These are phyloP conservation scores for Pseudogymnoascus sp. DNA, from an alignment of 2,329 filamentous ascomycete species.

Conservation along the genomic window DNA sequence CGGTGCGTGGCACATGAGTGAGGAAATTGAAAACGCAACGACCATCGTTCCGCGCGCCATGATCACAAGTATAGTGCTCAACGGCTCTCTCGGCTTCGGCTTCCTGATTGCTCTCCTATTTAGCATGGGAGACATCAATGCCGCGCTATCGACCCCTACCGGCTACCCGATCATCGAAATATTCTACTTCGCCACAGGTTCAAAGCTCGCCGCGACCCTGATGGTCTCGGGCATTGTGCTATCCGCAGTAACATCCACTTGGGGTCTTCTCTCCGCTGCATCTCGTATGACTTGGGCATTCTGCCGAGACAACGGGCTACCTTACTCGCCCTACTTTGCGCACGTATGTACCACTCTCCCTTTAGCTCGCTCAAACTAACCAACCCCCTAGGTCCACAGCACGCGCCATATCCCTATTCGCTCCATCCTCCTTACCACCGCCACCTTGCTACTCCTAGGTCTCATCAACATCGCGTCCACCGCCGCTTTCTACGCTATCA, in stretches of 20 bases:
- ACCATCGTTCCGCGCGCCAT: constrained; percentile 44
- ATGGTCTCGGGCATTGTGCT: constrained; percentile 19
- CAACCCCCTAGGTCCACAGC: constrained; percentile 17
- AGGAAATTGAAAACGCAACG: constrained; percentile 42
- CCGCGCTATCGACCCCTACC: constrained; percentile 41
- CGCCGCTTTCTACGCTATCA: constrained; percentile 38
- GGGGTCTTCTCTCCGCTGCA: constrained; percentile 30
- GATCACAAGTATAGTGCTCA: constrained; percentile 41
- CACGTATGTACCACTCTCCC: not conserved
- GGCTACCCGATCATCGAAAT: constrained; percentile 52
- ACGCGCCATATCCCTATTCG: constrained; percentile 19
- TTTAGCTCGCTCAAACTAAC: not conserved
- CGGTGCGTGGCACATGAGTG: constrained; percentile 31
- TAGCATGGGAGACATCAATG: constrained; percentile 22
- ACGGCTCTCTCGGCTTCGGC: constrained; percentile 46
- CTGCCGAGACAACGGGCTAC: constrained; percentile 35
- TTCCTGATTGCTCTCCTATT: constrained; percentile 51
- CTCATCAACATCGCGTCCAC: constrained; percentile 36
- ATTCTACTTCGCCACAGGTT: constrained; percentile 38
- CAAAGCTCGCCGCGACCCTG: constrained; percentile 30
- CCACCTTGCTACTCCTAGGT: constrained; percentile 29
- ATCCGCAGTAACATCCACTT: constrained; percentile 29
- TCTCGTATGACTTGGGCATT: constrained; percentile 37
- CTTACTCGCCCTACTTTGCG: constrained; percentile 23
- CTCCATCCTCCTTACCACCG: constrained; percentile 23